Evolutionary conservation across 1,284 basidiomycete species (phyloP), one percentile per base, ranked within the genome.

Genomic region (Coniophora puteana): DNA sequence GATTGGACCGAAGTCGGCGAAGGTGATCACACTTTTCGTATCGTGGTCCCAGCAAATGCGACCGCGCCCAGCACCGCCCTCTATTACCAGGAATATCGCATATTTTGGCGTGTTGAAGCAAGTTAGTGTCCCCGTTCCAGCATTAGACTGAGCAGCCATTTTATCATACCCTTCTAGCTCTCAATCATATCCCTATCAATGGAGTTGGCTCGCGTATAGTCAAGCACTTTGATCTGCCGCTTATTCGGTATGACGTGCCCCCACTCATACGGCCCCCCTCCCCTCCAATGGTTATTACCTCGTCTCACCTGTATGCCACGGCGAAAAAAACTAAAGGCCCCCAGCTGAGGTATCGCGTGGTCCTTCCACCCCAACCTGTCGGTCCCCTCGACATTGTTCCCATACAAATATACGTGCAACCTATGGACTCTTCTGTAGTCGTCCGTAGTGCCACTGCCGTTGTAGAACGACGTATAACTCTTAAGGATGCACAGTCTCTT

Each of bases 81-180:
- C 18, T 73, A 80, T 44, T 88, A 81, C 52, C 83, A 84, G 51
- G 83, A 83, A 54, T 90, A 89, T 59, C 72, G 81, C 32, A 79
- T 84, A 54, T 78, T 78, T 56, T 92, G 89, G 89, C 72, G 84
- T 40, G 67, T 92, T 44, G 89, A 92, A 67, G 88, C 86, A 47
- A 74, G 88, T 83, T 50, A 53, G 83, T 71, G 14, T 35, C 38
- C 51, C 44, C 31, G 35, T 43, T 32, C 43, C 36, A 31, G 40
- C 16, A 20, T 38, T 13, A 28, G 29, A 17, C 38, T n/a, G n/a
- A n/a, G n/a, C n/a, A n/a, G 43, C 40, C 6, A 45, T 46, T 50
- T 50, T 43, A 54, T 50, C 50, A 40, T 37, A 22, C 40, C 34
- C 35, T 23, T 35, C 38, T 43, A 87, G 83, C 79, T 40, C 71